A percentile compares a stretch with the other conserved stretches of the same genome.
phyloP scores from a whole-genome alignment of 371 early-diverging fungal genomes.

The Neoconidiobolus thromboides region DNA sequence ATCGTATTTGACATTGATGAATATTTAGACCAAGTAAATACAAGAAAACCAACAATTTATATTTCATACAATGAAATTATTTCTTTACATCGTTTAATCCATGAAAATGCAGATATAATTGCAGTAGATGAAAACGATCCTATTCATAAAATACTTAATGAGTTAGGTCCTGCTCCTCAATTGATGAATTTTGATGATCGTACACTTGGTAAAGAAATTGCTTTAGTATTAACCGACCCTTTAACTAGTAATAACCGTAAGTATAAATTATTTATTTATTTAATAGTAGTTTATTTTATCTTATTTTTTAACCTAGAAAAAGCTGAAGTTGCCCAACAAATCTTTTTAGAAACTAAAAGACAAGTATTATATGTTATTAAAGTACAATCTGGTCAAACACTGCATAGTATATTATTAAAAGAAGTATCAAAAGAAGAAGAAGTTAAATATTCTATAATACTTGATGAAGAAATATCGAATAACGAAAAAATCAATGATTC shows the following conservation, averaged over 20 bases:
- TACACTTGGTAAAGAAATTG: conserved; percentile 27
- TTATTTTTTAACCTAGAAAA: conserved; percentile 19
- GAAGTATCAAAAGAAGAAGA: conserved; percentile 57
- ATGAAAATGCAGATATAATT: conserved; percentile 45
- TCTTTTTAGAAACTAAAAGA: conserved; percentile 80
- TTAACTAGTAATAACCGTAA: conserved; percentile 22
- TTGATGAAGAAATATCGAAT: conserved; percentile 15
- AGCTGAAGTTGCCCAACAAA: conserved; percentile 36
- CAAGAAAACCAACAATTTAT: conserved; percentile 71
- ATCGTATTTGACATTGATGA: conserved; percentile 79
- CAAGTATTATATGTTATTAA: conserved; percentile 59
- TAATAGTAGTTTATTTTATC: no score
- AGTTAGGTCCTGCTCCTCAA: conserved; percentile 59
- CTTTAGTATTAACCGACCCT: conserved; percentile 46
- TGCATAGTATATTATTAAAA: conserved; percentile 64
- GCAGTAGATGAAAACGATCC: conserved; percentile 46
- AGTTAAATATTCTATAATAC: conserved; percentile 30
- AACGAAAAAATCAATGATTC: not conserved
- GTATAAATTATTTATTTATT: no score
- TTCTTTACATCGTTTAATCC: conserved; percentile 60
- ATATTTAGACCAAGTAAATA: conserved; percentile 61
- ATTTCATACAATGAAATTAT: conserved; percentile 79
- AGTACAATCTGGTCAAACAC: conserved; percentile 56
- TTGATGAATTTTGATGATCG: conserved; percentile 22
- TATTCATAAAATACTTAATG: conserved; percentile 51